phyloP scores from a whole-genome alignment of 805 yeast species.

The Metschnikowia noctiluminum region DNA sequence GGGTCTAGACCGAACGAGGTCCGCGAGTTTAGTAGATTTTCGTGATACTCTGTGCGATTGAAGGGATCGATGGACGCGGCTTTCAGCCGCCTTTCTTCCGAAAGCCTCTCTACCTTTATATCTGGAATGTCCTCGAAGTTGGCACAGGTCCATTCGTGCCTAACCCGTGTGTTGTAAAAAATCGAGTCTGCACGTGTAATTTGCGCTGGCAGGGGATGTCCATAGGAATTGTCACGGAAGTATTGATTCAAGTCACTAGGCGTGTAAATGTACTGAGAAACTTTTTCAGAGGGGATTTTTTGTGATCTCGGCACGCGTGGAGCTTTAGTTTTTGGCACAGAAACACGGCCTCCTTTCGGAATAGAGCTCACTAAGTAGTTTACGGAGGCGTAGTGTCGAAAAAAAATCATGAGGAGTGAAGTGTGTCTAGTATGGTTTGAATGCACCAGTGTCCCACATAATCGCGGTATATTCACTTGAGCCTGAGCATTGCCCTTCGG shows the following conservation, averaged over 20 bases:
- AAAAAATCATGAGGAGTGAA: not conserved
- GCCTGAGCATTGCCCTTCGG: too few species aligned
- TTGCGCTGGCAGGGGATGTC: constrained; percentile 11
- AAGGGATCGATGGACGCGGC: constrained; percentile 23
- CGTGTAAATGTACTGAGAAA: constrained; percentile 7
- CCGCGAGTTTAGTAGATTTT: constrained; percentile 16
- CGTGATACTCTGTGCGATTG: constrained; percentile 23
- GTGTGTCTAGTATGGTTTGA: not conserved
- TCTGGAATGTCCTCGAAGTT: constrained; percentile 58
- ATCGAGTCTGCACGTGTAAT: constrained; percentile 24
- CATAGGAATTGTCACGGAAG: constrained; percentile 9
- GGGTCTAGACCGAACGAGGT: constrained; percentile 36
- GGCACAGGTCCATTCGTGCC: constrained; percentile 60
- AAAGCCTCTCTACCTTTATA: constrained; percentile 32
- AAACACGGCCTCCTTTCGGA: constrained; percentile 8
- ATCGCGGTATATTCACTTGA: too few species aligned
- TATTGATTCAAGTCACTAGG: constrained; percentile 13
- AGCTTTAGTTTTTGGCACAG: not conserved
- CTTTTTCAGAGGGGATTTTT: constrained; percentile 7
- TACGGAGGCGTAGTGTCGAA: constrained; percentile 7
- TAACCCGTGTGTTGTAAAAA: constrained; percentile 45
- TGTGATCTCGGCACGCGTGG: not conserved
- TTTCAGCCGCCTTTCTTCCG: constrained; percentile 14
- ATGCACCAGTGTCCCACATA: too few species aligned
- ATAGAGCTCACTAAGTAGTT: constrained; percentile 10